phyloP scores from a whole-genome alignment of 148 eudicot genomes.

The Suaeda aralocaspica region DNA sequence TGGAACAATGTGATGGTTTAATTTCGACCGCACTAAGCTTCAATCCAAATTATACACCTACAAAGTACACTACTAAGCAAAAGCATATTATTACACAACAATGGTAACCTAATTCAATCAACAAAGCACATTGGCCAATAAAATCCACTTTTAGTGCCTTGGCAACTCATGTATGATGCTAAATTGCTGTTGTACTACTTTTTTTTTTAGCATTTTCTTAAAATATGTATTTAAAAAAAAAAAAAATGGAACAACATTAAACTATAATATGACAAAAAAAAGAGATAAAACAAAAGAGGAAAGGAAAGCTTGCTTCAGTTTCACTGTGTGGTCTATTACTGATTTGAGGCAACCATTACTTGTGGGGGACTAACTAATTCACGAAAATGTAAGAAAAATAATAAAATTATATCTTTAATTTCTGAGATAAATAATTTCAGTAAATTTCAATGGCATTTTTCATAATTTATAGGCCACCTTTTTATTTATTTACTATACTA shows the following conservation, averaged over 20 bases:
- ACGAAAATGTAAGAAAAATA: neutral
- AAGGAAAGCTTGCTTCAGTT: conserved; percentile 15
- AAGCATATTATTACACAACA: conserved; percentile 2
- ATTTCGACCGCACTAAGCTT: neutral
- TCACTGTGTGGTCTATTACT: conserved; percentile 1
- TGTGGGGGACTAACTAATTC: neutral
- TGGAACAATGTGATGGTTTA: neutral
- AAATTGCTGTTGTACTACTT: too few species aligned
- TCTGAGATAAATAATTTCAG: too few species aligned
- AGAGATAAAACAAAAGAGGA: neutral
- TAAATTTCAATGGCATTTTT: neutral
- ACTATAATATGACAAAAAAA: conserved; percentile 17
- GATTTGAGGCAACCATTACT: conserved; percentile 1
- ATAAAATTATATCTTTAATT: neutral
- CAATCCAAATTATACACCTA: neutral
- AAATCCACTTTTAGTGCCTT: neutral
- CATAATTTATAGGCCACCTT: too few species aligned
- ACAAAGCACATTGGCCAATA: conserved; percentile 8
- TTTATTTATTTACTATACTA: too few species aligned
- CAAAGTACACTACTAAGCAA: conserved; percentile 10
- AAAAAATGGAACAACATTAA: neutral
- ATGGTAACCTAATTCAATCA: conserved; percentile 13
- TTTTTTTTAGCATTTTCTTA: neutral
- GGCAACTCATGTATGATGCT: neutral
- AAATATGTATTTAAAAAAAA: neutral